Evolutionary conservation across 495 filamentous ascomycete species (phyloP).

Genomic region (Saxophila tyrrhenica): DNA sequence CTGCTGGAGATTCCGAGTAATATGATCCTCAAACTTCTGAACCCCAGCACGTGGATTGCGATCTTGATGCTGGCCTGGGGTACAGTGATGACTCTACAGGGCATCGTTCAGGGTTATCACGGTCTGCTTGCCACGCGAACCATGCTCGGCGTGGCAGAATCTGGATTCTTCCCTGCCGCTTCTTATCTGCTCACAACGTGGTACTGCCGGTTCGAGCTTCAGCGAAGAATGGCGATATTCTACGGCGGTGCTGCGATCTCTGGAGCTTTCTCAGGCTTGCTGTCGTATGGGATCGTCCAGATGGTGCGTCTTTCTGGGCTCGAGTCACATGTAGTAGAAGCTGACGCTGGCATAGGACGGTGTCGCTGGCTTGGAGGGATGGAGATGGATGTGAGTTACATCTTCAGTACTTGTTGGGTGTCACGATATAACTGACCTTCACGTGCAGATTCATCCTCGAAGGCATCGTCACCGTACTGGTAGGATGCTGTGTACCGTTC

Average conservation of each 20-base stretch:
- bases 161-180: slow-evolving; percentile 58
- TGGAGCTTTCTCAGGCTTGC: slow-evolving; percentile 57
- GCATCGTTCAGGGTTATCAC: not conserved
- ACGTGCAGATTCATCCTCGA: slow-evolving; percentile 26
- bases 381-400: slow-evolving; percentile 53
- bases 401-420: not conserved
- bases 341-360: slow-evolving; percentile 31
- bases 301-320: slow-evolving; percentile 32
- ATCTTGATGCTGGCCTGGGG: slow-evolving; percentile 50
- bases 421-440: not conserved
- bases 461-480: slow-evolving; percentile 46
- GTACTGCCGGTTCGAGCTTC: slow-evolving; percentile 42
- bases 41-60: slow-evolving; percentile 57
- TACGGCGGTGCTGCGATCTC: slow-evolving; percentile 56
- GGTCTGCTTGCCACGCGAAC: slow-evolving; percentile 41
- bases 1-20: slow-evolving; percentile 32
- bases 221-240: slow-evolving; percentile 57
- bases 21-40: slow-evolving; percentile 51
- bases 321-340: not conserved
- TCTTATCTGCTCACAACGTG: slow-evolving; percentile 39
- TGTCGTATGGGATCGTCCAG: slow-evolving; percentile 56
- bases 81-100: slow-evolving; percentile 22
- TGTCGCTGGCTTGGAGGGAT: slow-evolving; percentile 38
- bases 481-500: slow-evolving; percentile 48
- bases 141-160: slow-evolving; percentile 54